Evolutionary conservation across 2,329 filamentous ascomycete genomes (phyloP), one percentile per base, ranked within the genome.

Genomic region (Westerdykella ornata): DNA sequence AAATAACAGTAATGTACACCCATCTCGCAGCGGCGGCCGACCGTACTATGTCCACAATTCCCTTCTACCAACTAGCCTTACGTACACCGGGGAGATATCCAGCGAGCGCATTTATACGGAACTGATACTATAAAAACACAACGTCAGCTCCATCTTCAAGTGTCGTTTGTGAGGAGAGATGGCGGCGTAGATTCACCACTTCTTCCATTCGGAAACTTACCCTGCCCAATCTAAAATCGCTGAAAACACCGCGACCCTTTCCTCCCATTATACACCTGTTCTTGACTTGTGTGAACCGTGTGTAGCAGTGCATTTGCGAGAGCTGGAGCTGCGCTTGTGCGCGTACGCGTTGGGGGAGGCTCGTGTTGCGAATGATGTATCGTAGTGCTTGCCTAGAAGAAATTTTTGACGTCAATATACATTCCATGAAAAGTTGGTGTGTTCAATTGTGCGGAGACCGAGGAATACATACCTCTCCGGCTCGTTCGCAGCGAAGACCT

Each of bases 271-370:
- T 83, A 72, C 92, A 98, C 54, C 92, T 75, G 70, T 96, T 97
- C 67, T 84, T 82, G 66, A 98, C 89, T 74, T 96, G 89, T 37
- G 90, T 95, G 44, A 87, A 81, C 46, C 89, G 78, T 28, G 92
- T 97, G 70, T 97, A 97, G 73, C 80, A 82, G 72, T 96, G 89
- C 90, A 97, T 96, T 70, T 94, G 84, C 3, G 84, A 81, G 52
- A 98, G 75, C 70, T 97, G 84, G 42, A 98, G 79, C 72, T 97
- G 90, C 32, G 92, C 92, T 66, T 94, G 85, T 47, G 87, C 88
- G 59, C 94, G 85, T 38, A 85, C 81, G 59, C 89, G 80, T 42
- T 81, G 75, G 1, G 89, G 81, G 3, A 98, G 82, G 1, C 82
- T 84, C 22, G 88, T 92, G 69, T 98, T 98, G 67, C 86, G 88